Evolutionary conservation across 352 stramenopile species (phyloP), one percentile per base, ranked within the genome.

Genomic region (Phytophthora europaea): DNA sequence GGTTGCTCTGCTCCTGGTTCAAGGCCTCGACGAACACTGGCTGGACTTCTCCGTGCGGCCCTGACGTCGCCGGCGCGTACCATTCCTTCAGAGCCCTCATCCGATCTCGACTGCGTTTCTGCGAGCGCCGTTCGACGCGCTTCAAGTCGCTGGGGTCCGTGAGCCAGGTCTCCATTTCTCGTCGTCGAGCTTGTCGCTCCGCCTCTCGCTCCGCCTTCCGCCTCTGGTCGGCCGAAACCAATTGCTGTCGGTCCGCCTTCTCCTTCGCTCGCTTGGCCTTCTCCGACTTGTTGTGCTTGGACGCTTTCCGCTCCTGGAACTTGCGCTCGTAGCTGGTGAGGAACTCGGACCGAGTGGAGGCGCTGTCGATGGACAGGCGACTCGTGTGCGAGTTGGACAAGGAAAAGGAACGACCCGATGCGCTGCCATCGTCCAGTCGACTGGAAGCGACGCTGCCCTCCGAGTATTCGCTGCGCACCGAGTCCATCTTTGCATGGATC

Each of bases 101-200:
- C 0, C 68, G 70, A 57, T 88, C 66, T 18, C 72, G 72, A 61
- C 65, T 85, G 20, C 75, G 80, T 62, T 84, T 85, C 36, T 83
- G 77, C 3, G 61, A 69, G 13, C 77, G 62, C 12, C 50, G 56
- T 38, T 88, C 82, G 31, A 80, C 62, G 2, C 72, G 74, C n/a
- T 65, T 61, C 6, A 93, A 67, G 16, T 74, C 52, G n/a, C 68
- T 72, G 6, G 72, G 65, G 0, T 76, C 72, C 0, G 81, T 78
- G 20, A 93, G 59, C 86, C 84, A 93, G 33, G 75, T 77, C 26
- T 77, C 78, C 84, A 92, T 91, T 72, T 91, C 83, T 12, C 51
- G 64, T 22, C 78, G 70, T 10, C 86, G 81, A 13, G 63, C 65
- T 18, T 81, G 67, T 23, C 86, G 79, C 52, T 90, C 84, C 2